Evolutionary conservation across 2,329 filamentous ascomycete species (phyloP), one percentile per base, ranked within the genome.

Genomic region (Monilinia aucupariae): DNA sequence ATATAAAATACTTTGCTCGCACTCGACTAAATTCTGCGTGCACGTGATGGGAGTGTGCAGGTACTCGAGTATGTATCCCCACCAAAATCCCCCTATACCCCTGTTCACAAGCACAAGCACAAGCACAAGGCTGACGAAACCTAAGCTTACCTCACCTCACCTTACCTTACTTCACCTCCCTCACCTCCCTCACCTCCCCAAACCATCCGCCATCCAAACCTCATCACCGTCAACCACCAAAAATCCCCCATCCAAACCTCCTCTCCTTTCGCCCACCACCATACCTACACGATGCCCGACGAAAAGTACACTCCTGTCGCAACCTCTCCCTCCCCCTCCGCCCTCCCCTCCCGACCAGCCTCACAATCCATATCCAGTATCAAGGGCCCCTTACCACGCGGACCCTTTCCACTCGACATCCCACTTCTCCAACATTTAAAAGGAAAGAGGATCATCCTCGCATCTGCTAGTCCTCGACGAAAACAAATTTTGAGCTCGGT

Each of bases 401-500:
- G 80, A 17, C 85, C 85, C 9, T 80, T 84, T 50, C 89, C 90
- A 1, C 84, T 97, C 66, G 83, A 91, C 65, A 82, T 97, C 22
- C 92, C 93, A 20, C 87, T 92, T 62, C 79, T 99, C 64, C 84
- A 84, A 70, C 81, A 87, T 71, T 84, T 99, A 67, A 86, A 89
- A 72, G 83, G 83, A 61, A 91, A 90, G 75, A 83, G 93, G 67
- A 86, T 96, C 7, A 90, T 99, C 69, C 87, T 99, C 34, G 94
- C 94, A 59, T 97, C 92, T 2, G 86, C 89, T 25, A 97, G 92
- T 1, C 94, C 94, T 0, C 83, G 94, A 51, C 84, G 94, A 61
- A 89, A 87, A 75, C 87, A 90, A 67, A 85, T 99, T 12, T 84
- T 99, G 49, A 84, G 85, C 56, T 87, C 88, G 76, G 85, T 89